Base-by-base conservation (phyloP, 2,329 filamentous ascomycete species). In the Calcarisporium arbuscula region DNA sequence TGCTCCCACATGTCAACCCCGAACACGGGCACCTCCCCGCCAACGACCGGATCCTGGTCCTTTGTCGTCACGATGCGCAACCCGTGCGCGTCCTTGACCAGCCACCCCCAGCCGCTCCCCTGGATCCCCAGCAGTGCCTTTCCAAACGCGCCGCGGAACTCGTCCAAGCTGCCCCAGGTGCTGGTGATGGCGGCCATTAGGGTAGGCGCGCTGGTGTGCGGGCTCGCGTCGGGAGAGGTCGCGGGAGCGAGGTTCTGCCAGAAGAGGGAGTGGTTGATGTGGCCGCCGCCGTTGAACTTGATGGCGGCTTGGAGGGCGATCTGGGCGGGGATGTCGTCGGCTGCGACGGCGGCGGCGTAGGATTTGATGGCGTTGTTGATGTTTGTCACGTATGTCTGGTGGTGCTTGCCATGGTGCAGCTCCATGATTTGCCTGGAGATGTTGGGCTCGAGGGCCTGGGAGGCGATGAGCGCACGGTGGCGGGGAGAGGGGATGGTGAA, bases 1-100 rank as follows among this genome's bases (percentile, higher is more conserved):
- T 94, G 87, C 65, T 94, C 87, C 87, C 86, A 94, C 77, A 94
- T 90, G 56, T 94, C 87, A 3, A 94, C 70, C 0, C 85, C 86
- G 27, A 88, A 69, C 15, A 94, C 63, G 8, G 82, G 81, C n/a
- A 76, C 70, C 45, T 80, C 74, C 5, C 74, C 70, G 12, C 67
- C 49, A 10, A 81, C 72, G 5, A 86, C 72, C 2, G 82, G 80
- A 52, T 94, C 87, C 64, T 94, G 87, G 54, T 94, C 86, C 57
- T 87, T 86, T n/a, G 84, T 88, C 0, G 82, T 87, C 8, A 82
- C 69, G 45, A 94, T 85, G 37, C 77, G 72, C 45, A 94, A 58
- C 2, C 65, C 72, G 4, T 61, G 61, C 4, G 67, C 64, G 33
- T 82, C 73, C 53, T 79, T 79, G 36, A 92, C 77, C 6, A 94